These are phyloP conservation scores for Monotropa hypopitys DNA, from an alignment of 179 eudicot genomes.

Conservation along the genomic window DNA sequence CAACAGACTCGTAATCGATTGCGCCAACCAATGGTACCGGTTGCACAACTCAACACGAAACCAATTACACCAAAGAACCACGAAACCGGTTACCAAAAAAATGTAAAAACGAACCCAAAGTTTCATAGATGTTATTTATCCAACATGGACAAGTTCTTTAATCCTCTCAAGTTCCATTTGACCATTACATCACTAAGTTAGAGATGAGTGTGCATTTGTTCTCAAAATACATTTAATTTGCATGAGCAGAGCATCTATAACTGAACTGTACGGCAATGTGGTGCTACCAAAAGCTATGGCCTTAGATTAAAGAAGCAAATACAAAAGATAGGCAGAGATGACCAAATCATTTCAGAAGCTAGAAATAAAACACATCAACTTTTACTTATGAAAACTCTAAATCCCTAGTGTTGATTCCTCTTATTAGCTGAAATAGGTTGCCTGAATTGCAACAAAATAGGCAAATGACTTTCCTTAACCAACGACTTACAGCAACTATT, in stretches of 20 bases:
- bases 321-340: background rate
- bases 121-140: too few species aligned
- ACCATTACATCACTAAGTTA: conserved; percentile 34
- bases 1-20: too few species aligned
- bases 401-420: background rate
- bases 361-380: background rate
- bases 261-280: background rate
- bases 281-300: background rate
- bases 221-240: background rate
- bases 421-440: background rate
- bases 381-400: background rate
- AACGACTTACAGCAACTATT: too few species aligned
- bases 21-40: too few species aligned
- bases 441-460: too few species aligned
- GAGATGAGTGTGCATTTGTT: background rate
- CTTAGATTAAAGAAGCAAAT: background rate
- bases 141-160: conserved; percentile 48
- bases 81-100: too few species aligned
- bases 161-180: conserved; percentile 78
- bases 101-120: too few species aligned
- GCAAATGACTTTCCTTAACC: too few species aligned
- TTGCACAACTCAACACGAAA: too few species aligned
- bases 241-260: background rate
- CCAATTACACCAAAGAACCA: too few species aligned
- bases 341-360: background rate